Percentiles rank a stretch among this genome's conserved stretches.
Evolutionary conservation across 2,329 filamentous ascomycete genomes (phyloP).

Genomic region (Allantophomopsis lycopodina): DNA sequence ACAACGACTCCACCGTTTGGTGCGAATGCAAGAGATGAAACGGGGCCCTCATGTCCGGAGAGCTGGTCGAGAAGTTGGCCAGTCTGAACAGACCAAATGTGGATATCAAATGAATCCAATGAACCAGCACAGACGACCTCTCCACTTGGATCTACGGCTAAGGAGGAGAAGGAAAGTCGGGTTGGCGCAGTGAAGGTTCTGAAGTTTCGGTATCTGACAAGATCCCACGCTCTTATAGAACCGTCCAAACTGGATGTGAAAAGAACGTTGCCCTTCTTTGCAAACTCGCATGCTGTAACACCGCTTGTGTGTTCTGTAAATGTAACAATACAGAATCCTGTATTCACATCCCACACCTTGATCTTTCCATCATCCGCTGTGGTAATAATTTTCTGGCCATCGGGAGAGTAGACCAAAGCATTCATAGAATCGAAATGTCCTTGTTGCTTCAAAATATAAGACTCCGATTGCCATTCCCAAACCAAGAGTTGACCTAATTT

Average conservation of each 20-base stretch:
- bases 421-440: constrained; percentile 97
- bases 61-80: constrained; percentile 87
- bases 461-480: constrained; percentile 99
- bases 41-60: constrained; percentile 84
- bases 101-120: constrained; percentile 89
- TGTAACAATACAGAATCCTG: constrained; percentile 94
- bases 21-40: constrained; percentile 78
- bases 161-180: constrained; percentile 78
- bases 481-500: constrained; percentile 92
- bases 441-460: constrained; percentile 96
- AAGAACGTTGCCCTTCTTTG: constrained; percentile 86
- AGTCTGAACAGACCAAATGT: constrained; percentile 97
- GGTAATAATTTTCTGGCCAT: constrained; percentile 85
- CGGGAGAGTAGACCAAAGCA: constrained; percentile 80
- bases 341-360: constrained; percentile 95
- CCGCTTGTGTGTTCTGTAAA: constrained; percentile 95
- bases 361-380: constrained; percentile 95
- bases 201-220: constrained; percentile 94
- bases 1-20: constrained; percentile 74
- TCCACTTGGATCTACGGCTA: constrained; percentile 93
- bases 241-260: constrained; percentile 94
- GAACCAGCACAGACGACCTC: constrained; percentile 94
- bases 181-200: constrained; percentile 92
- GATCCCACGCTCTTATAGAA: constrained; percentile 88
- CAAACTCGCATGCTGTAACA: constrained; percentile 88